phyloP scores from a whole-genome alignment of 176 grass and related monocot genomes.

The Microstegium vimineum region DNA sequence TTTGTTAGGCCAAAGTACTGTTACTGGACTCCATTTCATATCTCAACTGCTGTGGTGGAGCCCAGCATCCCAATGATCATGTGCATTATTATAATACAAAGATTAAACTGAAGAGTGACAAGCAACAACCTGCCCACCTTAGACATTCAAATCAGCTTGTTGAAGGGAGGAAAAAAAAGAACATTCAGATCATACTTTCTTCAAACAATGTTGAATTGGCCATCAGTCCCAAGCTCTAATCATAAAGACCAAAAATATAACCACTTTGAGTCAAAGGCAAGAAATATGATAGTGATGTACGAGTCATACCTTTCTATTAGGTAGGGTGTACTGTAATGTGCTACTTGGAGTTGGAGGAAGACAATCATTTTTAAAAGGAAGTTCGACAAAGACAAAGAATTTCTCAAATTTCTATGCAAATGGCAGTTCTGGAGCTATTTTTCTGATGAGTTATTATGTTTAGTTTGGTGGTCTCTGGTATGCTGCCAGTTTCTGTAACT shows the following conservation, averaged over 20 bases:
- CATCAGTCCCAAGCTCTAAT: not conserved
- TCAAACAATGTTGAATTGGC: not conserved
- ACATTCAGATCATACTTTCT: not conserved
- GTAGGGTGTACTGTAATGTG: not conserved
- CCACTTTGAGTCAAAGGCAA: conserved; percentile 31
- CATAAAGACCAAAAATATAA: not conserved
- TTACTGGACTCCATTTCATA: not conserved
- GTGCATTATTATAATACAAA: not conserved
- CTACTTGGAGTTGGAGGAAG: conserved; percentile 4
- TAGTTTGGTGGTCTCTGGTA: not conserved
- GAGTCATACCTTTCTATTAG: not conserved
- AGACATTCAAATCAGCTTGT: not conserved
- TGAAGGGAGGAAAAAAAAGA: not conserved
- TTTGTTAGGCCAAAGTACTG: not conserved
- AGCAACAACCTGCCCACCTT: not conserved
- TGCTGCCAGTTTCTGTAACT: not conserved
- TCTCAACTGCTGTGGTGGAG: not conserved
- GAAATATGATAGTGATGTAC: not conserved
- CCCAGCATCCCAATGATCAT: not conserved
- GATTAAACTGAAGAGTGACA: not conserved
- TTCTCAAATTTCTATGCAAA: not conserved
- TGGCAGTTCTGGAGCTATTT: not conserved
- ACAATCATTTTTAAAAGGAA: not conserved
- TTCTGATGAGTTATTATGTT: not conserved
- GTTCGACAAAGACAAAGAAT: not conserved